These are phyloP conservation scores for Chamaecyparis obtusa DNA, from an alignment of 75 land plant genomes.

Conservation along the genomic window DNA sequence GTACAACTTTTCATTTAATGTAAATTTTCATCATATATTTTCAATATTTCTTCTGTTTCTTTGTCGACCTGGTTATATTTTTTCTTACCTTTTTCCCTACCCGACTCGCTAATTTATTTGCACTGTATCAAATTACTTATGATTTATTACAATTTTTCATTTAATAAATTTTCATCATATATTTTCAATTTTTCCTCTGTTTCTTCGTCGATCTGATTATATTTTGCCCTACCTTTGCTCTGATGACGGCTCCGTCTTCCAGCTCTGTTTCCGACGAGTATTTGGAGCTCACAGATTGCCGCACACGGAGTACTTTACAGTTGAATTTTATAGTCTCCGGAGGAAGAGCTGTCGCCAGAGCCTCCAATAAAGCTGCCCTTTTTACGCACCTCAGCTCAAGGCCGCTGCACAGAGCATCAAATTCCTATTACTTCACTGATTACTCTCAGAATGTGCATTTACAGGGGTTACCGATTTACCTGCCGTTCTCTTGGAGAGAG, in stretches of 20 bases:
- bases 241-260: slow-evolving; percentile 38
- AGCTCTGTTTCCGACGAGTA: slow-evolving; percentile 18
- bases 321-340: slow-evolving; percentile 32
- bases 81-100: too few relatives aligned
- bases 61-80: background rate
- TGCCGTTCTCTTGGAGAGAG: background rate
- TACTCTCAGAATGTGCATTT: background rate
- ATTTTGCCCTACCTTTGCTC: slow-evolving; percentile 37
- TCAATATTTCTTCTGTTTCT: too few relatives aligned
- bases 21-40: too few relatives aligned
- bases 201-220: too few relatives aligned
- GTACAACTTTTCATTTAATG: too few relatives aligned
- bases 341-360: slow-evolving; percentile 54
- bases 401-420: background rate
- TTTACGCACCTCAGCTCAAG: slow-evolving; percentile 24
- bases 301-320: slow-evolving; percentile 21
- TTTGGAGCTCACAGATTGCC: slow-evolving; percentile 1
- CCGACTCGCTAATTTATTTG: too few relatives aligned
- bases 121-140: too few relatives aligned
- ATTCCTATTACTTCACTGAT: background rate
- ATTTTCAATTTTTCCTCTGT: too few relatives aligned
- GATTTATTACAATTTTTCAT: too few relatives aligned
- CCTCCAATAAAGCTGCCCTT: slow-evolving; percentile 42
- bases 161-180: too few relatives aligned
- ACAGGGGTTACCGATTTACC: background rate